These are phyloP conservation scores for Peronospora belbahrii DNA, from an alignment of 352 stramenopile species.

Conservation along the genomic window DNA sequence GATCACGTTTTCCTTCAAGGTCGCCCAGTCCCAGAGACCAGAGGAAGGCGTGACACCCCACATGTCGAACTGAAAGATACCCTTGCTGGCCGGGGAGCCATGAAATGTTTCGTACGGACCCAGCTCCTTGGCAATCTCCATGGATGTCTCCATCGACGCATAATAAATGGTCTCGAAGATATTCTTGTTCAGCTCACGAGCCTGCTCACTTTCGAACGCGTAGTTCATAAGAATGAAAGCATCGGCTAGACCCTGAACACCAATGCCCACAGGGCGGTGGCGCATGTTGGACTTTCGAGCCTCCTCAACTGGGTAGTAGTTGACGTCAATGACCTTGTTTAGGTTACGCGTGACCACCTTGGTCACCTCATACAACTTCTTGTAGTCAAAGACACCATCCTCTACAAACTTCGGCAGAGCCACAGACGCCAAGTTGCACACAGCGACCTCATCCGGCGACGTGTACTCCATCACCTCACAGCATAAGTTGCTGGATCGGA, in stretches of 20 bases:
- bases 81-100: conserved; percentile 94
- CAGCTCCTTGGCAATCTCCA: conserved; percentile 90
- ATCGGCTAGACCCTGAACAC: conserved; percentile 97
- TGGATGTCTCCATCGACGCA: conserved; percentile 92
- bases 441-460: conserved; percentile 94
- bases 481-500: conserved; percentile 98
- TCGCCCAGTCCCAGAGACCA: conserved; percentile 93
- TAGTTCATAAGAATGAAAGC: conserved; percentile 96
- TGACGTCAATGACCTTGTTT: conserved; percentile 99
- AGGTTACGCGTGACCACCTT: conserved; percentile 97
- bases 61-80: conserved; percentile 98
- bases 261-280: conserved; percentile 97
- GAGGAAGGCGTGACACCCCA: conserved; percentile 93
- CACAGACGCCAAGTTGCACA: conserved; percentile 99
- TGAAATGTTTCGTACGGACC: conserved; percentile 95
- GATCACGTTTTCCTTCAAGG: conserved; percentile 89
- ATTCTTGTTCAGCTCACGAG: conserved; percentile 93
- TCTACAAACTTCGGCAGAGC: conserved; percentile 93
- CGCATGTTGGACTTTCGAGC: conserved; percentile 93
- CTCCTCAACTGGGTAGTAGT: conserved; percentile 96
- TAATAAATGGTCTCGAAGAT: conserved; percentile 99
- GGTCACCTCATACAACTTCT: conserved; percentile 91
- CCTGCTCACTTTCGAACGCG: conserved; percentile 92
- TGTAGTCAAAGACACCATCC: conserved; percentile 90
- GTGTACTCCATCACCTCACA: conserved; percentile 99